Evolutionary conservation across 805 yeast genomes (phyloP).

Genomic region (Scheffersomyces lignosus): DNA sequence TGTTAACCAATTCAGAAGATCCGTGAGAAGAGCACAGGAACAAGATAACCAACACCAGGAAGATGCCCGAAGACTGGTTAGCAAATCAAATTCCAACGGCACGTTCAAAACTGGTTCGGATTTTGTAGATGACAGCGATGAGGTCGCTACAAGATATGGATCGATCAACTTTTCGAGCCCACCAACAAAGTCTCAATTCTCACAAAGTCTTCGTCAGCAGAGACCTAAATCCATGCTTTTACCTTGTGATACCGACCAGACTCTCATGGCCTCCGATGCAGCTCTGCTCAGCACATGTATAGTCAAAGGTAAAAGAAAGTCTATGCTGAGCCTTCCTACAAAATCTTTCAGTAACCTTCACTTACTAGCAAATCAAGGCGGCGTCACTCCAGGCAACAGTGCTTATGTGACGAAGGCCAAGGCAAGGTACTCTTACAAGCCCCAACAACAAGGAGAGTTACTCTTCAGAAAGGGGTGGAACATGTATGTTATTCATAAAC

Average conservation of each 20-base stretch:
- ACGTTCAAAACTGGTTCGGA: conserved; percentile 23
- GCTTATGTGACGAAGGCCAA: conserved; percentile 35
- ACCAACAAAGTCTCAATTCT: conserved; percentile 1
- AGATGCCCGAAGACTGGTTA: neutral
- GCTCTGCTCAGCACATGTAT: conserved; percentile 9
- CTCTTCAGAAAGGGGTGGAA: conserved; percentile 41
- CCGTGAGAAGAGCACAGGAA: conserved; percentile 28
- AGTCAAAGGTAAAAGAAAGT: conserved; percentile 12
- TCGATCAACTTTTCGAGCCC: conserved; percentile 23
- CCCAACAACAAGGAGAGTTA: conserved; percentile 43
- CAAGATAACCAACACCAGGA: conserved; percentile 4
- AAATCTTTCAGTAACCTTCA: conserved; percentile 34
- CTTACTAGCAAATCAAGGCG: conserved; percentile 20
- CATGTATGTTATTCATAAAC: conserved; percentile 42
- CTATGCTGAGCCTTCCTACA: conserved; percentile 33
- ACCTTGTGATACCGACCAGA: conserved; percentile 6
- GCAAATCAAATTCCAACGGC: conserved; percentile 13
- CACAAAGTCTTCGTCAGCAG: conserved; percentile 2
- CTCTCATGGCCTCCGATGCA: neutral
- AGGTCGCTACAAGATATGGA: conserved; percentile 38
- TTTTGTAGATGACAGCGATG: conserved; percentile 34
- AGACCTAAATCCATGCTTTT: conserved; percentile 13
- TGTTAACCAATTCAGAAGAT: conserved; percentile 37
- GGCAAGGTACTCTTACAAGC: conserved; percentile 40
- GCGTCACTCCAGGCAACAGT: conserved; percentile 31